Evolutionary conservation across 768 basidiomycete genomes (phyloP), one percentile per base, ranked within the genome.

Genomic region (Lactarius psammicola): DNA sequence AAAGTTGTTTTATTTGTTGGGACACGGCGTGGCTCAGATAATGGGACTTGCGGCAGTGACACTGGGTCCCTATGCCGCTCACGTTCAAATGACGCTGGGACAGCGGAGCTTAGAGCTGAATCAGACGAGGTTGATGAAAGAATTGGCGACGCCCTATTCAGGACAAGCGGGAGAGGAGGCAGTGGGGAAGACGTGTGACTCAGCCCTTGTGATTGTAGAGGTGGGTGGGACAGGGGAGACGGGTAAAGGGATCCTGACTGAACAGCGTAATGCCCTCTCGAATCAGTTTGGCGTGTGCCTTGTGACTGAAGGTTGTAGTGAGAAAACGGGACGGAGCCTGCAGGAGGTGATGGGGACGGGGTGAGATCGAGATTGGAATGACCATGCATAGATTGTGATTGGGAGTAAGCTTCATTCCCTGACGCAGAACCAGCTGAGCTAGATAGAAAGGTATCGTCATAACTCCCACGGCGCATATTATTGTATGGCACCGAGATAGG

Each of bases 291-390:
- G 67, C 70, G 78, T 70, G 72, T 75, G 69, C 72, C 73, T 78
- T 62, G 65, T 46, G 68, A 63, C 9, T 69, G 70, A 11, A 78
- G 77, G 30, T 78, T 73, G 68, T 89, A 89, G 63, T 87, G 85
- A 51, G 84, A 80, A 75, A 87, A 89, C 66, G 77, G 84, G 74
- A 84, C 75, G 59, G 74, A 77, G 55, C 78, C 76, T 20, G 83
- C 79, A 6, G 73, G 85, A 20, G 89, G 88, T n/a, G 88, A 87
- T 23, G 88, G 88, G 20, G 88, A 88, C 1, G 86, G 84, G 18
- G 83, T 84, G 34, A 73, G 71, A 42, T 80, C 74, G 56, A 79
- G 78, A 60, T 79, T 77, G 54, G 84, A 75, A 42, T 81, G 81
- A 57, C 80, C 76, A 71, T 82, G 66, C 67, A 70, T 15, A 65